Conservation (phyloP, 2,329 filamentous ascomycete species). For the Ascochyta rabiei region DNA sequence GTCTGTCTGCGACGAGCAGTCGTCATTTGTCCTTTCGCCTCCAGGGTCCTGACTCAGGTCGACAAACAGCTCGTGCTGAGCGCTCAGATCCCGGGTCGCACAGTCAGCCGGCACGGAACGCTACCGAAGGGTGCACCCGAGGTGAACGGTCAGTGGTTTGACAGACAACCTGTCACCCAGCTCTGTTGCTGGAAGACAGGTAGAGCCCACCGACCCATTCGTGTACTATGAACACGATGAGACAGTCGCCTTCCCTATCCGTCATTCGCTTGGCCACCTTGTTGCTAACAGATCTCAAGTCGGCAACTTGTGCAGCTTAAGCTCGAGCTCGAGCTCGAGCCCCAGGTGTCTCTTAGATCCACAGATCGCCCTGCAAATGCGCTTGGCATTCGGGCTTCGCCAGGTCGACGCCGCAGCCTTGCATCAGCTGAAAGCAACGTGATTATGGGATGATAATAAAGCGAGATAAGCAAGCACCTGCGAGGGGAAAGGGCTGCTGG, state of each 20-base stretch:
- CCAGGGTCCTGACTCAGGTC: slow-evolving; percentile 21
- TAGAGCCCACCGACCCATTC: slow-evolving; percentile 2
- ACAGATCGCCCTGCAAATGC: slow-evolving; percentile 18
- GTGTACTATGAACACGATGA: neutral
- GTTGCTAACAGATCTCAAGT: slow-evolving; percentile 9
- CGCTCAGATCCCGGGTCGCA: slow-evolving; percentile 32
- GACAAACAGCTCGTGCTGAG: slow-evolving; percentile 28
- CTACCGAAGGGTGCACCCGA: slow-evolving; percentile 29
- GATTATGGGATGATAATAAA: neutral
- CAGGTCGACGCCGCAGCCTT: slow-evolving; percentile 4
- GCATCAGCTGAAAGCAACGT: slow-evolving; percentile 7
- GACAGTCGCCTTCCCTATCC: neutral
- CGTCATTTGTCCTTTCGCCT: neutral
- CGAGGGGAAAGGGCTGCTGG: neutral
- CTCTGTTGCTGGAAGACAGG: slow-evolving; percentile 2
- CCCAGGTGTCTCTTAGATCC: slow-evolving; percentile 17
- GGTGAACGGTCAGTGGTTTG: slow-evolving; percentile 13
- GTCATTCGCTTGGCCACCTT: neutral
- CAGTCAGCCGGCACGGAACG: slow-evolving; percentile 32
- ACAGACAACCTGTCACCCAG: slow-evolving; percentile 16
- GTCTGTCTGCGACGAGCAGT: slow-evolving; percentile 12
- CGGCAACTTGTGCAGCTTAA: slow-evolving; percentile 7
- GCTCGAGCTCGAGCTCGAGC: neutral
- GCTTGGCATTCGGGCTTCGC: slow-evolving; percentile 14
- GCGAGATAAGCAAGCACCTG: neutral